phyloP scores from a whole-genome alignment of 2,329 filamentous ascomycete genomes.

The Cladosporium sp. region DNA sequence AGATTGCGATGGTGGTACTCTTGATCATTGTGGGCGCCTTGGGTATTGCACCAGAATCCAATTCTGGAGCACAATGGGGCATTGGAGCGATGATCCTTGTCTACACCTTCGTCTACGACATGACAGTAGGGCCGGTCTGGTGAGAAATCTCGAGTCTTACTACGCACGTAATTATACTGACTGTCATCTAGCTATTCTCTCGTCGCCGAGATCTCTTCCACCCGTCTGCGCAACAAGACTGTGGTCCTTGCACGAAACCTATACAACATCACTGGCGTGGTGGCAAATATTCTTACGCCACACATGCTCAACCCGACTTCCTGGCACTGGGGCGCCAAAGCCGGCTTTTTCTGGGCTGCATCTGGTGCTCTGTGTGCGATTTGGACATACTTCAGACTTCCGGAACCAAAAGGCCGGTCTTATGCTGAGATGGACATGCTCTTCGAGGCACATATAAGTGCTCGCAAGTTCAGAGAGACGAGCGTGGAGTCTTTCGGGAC shows the following conservation, averaged over 20 bases:
- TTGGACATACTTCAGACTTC: slow-evolving; percentile 49
- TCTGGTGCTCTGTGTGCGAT: slow-evolving; percentile 39
- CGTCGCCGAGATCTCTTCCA: slow-evolving; percentile 35
- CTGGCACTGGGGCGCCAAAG: slow-evolving; percentile 26
- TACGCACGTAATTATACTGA: not conserved
- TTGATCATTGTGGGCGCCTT: slow-evolving; percentile 33
- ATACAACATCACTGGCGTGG: slow-evolving; percentile 34
- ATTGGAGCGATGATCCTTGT: slow-evolving; percentile 32
- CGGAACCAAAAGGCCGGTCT: slow-evolving; percentile 47
- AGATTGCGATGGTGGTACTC: slow-evolving; percentile 25
- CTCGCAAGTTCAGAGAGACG: slow-evolving; percentile 40
- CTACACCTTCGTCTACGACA: slow-evolving; percentile 37
- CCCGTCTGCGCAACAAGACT: slow-evolving; percentile 34
- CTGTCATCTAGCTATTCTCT: slow-evolving; percentile 28
- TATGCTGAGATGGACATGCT: slow-evolving; percentile 48
- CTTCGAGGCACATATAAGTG: slow-evolving; percentile 44
- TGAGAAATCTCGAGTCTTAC: not conserved
- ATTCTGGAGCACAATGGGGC: slow-evolving; percentile 29
- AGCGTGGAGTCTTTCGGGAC: slow-evolving; percentile 21
- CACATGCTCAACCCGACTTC: slow-evolving; percentile 32
- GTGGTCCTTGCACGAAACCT: slow-evolving; percentile 35
- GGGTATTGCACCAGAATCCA: slow-evolving; percentile 22
- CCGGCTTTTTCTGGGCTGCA: slow-evolving; percentile 46
- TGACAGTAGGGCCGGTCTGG: slow-evolving; percentile 36
- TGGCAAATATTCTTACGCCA: slow-evolving; percentile 32